Base-by-base conservation (phyloP, 106 monocot genomes). In the Agapanthus africanus region DNA sequence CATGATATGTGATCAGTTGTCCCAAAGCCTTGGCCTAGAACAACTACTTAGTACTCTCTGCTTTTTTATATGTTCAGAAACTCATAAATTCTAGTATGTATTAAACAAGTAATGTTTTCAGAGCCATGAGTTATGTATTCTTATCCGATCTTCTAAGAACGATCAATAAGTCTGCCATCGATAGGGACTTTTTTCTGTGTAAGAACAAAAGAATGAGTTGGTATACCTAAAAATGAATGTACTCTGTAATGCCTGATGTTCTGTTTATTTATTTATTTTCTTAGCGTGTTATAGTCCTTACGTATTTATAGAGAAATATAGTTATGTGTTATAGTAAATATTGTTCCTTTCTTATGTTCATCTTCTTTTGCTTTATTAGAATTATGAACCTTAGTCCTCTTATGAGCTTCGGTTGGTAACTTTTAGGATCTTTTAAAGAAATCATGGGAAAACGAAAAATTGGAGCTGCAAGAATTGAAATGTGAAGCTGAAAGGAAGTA, bases 401-500 rank as follows among this genome's bases (percentile, higher is more conserved):
- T 23, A 38, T 30, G 39, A 25, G 16, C 23, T 65, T 27, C 65
- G 59, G 19, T 75, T 71, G 31, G 27, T 70, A 72, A 37, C 39
- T 62, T 77, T 21, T 65, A 97, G 95, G 86, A 81, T 37, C 49
- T 52, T 23, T 63, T 93, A 44, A 92, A 83, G 66, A 21, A 69
- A 60, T 79, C 79, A 41, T 81, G 76, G 82, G 84, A 90, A 68
- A 78, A 77, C 40, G 93, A 92, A 66, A 90, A 83, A 30, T 27
- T 68, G 8, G 66, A 68, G 6, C 35, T 99, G 47, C 32, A 81
- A 67, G 74, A 77, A 19, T 67, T 66, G 35, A 90, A 81, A 73
- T 72, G 70, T 61, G 82, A 78, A 66, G 78, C 85, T 23, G 90
- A 90, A 65, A 82, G 74, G 59, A 99, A 87, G 40, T 90, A 76